Conservation (phyloP, 441 rosid species). For the Brassica hybrid region DNA sequence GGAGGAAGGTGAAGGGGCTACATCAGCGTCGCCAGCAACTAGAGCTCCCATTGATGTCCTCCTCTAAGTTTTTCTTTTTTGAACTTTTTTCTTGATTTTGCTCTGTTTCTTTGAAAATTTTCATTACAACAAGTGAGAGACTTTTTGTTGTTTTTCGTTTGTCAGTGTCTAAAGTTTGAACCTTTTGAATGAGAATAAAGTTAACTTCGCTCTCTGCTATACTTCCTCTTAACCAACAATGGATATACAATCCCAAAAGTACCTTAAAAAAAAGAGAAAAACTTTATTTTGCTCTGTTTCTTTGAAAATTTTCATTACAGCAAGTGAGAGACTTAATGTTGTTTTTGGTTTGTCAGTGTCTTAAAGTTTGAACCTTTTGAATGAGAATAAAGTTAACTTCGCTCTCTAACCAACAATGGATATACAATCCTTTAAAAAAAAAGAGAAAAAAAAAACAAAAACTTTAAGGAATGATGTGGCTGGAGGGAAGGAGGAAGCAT, state of each 20-base stretch:
- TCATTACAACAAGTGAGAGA: neutral
- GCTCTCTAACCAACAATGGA: neutral
- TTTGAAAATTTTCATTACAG: neutral
- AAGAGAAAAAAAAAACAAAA: neutral
- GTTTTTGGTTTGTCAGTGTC: neutral
- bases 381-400: constrained; percentile 21
- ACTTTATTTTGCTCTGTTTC: neutral
- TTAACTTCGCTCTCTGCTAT: neutral
- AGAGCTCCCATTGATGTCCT: too few relatives aligned
- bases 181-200: constrained; percentile 28
- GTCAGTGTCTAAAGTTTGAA: neutral
- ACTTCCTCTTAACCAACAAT: neutral
- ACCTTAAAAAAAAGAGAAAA: neutral
- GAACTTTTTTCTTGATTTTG: neutral
- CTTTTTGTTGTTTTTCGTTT: neutral
- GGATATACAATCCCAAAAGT: neutral
- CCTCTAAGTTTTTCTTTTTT: too few relatives aligned
- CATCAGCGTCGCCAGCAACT: too few relatives aligned
- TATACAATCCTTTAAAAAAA: neutral
- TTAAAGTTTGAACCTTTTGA: constrained; percentile 11
- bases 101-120: constrained; percentile 6
- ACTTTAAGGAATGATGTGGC: too few relatives aligned
- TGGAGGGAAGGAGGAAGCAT: too few relatives aligned
- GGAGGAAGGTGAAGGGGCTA: too few relatives aligned
- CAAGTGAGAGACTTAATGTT: neutral